Evolutionary conservation across 192 early-diverging fungal species (phyloP).

Genomic region (Coemansia sp.): DNA sequence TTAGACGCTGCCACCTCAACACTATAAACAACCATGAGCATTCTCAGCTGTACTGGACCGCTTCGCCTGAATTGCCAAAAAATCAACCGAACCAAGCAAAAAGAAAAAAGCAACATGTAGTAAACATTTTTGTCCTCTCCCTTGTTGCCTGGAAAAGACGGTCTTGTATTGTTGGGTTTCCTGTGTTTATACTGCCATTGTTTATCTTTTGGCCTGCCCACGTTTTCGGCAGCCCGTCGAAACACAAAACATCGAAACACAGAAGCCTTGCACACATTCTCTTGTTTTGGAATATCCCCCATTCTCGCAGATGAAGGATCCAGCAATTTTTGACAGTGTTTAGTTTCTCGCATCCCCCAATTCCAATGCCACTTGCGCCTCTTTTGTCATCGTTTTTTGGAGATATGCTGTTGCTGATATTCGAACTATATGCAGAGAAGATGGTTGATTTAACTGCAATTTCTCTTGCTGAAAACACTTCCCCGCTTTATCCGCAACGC

Average conservation of each 20-base stretch:
- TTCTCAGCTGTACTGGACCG: not conserved
- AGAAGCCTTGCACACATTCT: not conserved
- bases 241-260: not conserved
- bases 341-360: not conserved
- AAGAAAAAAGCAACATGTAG: not conserved
- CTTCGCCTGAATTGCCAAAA: not conserved
- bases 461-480: not conserved
- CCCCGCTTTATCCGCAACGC: not conserved
- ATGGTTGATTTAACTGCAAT: not conserved
- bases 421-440: not conserved
- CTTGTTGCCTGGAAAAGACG: not conserved
- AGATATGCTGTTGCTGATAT: not conserved
- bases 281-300: slow-evolving; percentile 1
- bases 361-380: slow-evolving; percentile 1
- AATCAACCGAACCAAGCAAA: not conserved
- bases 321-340: not conserved
- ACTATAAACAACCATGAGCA: not conserved
- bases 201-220: slow-evolving; percentile 6
- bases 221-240: not conserved
- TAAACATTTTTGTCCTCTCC: not conserved
- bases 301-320: not conserved
- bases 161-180: not conserved
- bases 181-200: not conserved
- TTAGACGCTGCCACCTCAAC: not conserved
- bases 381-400: not conserved